Evolutionary conservation across 768 basidiomycete genomes (phyloP).

Genomic region (Chiua virens): DNA sequence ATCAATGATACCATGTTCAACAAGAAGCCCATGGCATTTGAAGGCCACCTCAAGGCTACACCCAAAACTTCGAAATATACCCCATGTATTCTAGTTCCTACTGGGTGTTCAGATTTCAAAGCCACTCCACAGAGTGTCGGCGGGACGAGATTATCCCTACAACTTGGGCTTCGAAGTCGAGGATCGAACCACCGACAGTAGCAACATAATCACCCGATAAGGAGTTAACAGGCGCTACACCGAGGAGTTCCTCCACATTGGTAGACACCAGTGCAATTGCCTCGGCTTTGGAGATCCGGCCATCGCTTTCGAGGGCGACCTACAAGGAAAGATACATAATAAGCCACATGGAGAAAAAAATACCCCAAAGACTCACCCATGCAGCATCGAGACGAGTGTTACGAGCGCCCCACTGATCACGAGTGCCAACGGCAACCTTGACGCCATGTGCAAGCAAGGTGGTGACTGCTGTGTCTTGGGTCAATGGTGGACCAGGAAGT

Average conservation of each 20-base stretch:
- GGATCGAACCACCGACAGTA: constrained; percentile 51
- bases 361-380: constrained; percentile 30
- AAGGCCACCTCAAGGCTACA: no score
- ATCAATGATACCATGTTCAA: no score
- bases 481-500: constrained; percentile 66
- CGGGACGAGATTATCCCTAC: constrained; percentile 53
- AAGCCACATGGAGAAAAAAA: constrained; percentile 2
- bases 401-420: constrained; percentile 31
- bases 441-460: constrained; percentile 60
- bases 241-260: constrained; percentile 46
- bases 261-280: constrained; percentile 39
- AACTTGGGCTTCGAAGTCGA: constrained; percentile 48
- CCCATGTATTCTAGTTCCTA: no score
- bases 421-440: constrained; percentile 56
- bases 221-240: constrained; percentile 17
- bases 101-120: constrained; percentile 22
- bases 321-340: constrained; percentile 1
- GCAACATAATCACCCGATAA: constrained; percentile 53
- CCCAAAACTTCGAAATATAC: no score
- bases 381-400: constrained; percentile 39
- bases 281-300: constrained; percentile 33
- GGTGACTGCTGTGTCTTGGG: constrained; percentile 52
- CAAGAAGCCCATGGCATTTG: no score
- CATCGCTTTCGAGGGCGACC: constrained; percentile 42
- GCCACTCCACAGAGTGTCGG: constrained; percentile 50